Evolutionary conservation across 1,139 yeast genomes (phyloP).

Genomic region (Saccharomycopsis hybrid): DNA sequence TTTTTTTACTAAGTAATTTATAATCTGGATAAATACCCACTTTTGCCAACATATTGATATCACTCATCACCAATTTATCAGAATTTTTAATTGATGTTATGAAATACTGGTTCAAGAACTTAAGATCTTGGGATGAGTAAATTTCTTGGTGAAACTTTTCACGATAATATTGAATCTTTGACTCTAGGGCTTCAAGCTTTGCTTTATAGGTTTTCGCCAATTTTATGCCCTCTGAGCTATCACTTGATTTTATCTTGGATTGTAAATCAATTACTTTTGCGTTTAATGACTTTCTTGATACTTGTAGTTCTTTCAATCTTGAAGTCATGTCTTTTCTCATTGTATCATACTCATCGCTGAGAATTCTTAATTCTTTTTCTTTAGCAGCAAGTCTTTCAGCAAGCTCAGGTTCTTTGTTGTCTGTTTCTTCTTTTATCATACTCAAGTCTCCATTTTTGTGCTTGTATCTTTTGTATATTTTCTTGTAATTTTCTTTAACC

Average conservation of each 20-base stretch:
- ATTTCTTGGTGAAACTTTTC: conserved; percentile 26
- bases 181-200: conserved; percentile 18
- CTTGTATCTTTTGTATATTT: conserved; percentile 7
- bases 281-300: not conserved
- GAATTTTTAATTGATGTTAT: conserved; percentile 34
- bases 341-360: not conserved
- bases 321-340: conserved; percentile 9
- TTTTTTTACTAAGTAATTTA: conserved; percentile 17
- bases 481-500: conserved; percentile 9
- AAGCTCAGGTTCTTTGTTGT: not conserved
- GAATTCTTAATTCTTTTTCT: conserved; percentile 13
- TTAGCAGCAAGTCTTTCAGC: not conserved
- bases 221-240: not conserved
- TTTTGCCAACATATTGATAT: conserved; percentile 38
- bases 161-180: conserved; percentile 25
- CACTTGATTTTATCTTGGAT: not conserved
- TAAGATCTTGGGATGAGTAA: conserved; percentile 41
- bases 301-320: conserved; percentile 21
- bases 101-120: conserved; percentile 45
- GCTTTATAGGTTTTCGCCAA: conserved; percentile 4
- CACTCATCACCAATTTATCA: conserved; percentile 23
- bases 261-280: not conserved
- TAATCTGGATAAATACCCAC: conserved; percentile 46
- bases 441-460: conserved; percentile 22
- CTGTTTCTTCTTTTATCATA: conserved; percentile 21